A percentile compares a stretch with the other conserved stretches of the same genome.
Evolutionary conservation across 148 eudicot genomes (phyloP).

Genomic region (Cornus florida): DNA sequence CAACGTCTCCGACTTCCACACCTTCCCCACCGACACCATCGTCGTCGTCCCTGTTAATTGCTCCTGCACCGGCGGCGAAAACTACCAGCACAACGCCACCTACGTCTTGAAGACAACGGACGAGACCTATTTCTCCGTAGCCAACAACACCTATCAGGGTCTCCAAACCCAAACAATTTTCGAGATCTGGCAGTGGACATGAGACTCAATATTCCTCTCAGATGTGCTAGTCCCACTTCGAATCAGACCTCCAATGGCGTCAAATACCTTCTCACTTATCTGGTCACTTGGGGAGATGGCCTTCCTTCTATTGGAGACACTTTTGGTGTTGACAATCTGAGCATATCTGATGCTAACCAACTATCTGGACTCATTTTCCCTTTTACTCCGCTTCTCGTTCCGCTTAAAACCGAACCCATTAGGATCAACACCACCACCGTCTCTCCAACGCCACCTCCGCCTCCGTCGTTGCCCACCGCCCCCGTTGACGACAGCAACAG

Average conservation of each 20-base stretch:
- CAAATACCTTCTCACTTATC: slow-evolving; percentile 50
- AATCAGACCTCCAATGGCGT: slow-evolving; percentile 40
- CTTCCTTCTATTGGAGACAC: slow-evolving; percentile 24
- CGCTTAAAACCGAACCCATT: slow-evolving; percentile 44
- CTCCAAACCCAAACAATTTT: slow-evolving; percentile 31
- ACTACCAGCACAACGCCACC: slow-evolving; percentile 56
- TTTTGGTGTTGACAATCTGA: slow-evolving; percentile 34
- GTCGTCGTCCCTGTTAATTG: slow-evolving; percentile 57
- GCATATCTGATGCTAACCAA: slow-evolving; percentile 55
- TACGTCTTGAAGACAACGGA: slow-evolving; percentile 25
- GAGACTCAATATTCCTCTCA: slow-evolving; percentile 46
- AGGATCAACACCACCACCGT: slow-evolving; percentile 28
- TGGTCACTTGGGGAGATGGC: slow-evolving; percentile 34
- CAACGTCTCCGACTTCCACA: slow-evolving; percentile 38
- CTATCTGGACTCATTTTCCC: slow-evolving; percentile 44
- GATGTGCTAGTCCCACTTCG: slow-evolving; percentile 72
- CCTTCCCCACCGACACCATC: slow-evolving; percentile 32
- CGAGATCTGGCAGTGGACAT: slow-evolving; percentile 7
- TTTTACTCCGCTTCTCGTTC: slow-evolving; percentile 59
- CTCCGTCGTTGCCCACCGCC: neutral
- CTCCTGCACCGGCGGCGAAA: slow-evolving; percentile 34
- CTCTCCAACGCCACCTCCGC: slow-evolving; percentile 22
- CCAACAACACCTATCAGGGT: slow-evolving; percentile 60
- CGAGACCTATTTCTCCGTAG: slow-evolving; percentile 52
- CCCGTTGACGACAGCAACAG: neutral